Evolutionary conservation across 768 basidiomycete genomes (phyloP).

Genomic region (Amylocystis lapponica): DNA sequence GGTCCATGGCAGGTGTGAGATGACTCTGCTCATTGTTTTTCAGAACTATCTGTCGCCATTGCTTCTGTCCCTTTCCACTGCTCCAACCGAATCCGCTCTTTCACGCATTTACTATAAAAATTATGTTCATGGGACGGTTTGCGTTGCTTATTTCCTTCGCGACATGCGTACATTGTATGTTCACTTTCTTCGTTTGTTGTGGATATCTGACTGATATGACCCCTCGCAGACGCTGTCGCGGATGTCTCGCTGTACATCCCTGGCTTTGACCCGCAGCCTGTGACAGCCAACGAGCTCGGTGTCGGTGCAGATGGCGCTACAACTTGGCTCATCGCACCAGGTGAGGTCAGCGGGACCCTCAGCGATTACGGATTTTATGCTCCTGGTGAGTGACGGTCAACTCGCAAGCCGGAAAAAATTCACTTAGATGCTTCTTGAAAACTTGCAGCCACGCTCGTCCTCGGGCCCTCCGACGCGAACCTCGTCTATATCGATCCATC

Average conservation of each 20-base stretch:
- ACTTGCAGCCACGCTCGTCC: conserved; percentile 37
- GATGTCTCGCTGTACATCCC: conserved; percentile 41
- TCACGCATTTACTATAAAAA: too few species aligned
- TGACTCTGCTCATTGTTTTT: too few species aligned
- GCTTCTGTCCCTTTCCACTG: too few species aligned
- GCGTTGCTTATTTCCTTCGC: too few species aligned
- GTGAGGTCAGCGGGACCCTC: conserved; percentile 27
- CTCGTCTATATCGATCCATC: conserved; percentile 28
- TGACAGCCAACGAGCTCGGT: conserved; percentile 38
- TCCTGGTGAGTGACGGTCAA: conserved; percentile 27
- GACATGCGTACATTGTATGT: too few species aligned
- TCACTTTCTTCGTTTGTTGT: neutral
- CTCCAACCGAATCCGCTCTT: too few species aligned
- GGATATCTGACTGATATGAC: too few species aligned
- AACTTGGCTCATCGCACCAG: conserved; percentile 36
- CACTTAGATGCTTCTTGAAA: neutral
- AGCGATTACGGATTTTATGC: conserved; percentile 29
- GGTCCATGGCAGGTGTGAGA: too few species aligned
- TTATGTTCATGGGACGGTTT: too few species aligned
- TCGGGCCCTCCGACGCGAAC: conserved; percentile 34
- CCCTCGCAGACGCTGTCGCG: conserved; percentile 22
- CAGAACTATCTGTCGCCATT: too few species aligned
- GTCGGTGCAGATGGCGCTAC: conserved; percentile 36
- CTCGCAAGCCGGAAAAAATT: neutral
- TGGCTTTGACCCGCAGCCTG: conserved; percentile 38